Conservation (phyloP, 129 eudicot species). For the Flaveria robusta region DNA sequence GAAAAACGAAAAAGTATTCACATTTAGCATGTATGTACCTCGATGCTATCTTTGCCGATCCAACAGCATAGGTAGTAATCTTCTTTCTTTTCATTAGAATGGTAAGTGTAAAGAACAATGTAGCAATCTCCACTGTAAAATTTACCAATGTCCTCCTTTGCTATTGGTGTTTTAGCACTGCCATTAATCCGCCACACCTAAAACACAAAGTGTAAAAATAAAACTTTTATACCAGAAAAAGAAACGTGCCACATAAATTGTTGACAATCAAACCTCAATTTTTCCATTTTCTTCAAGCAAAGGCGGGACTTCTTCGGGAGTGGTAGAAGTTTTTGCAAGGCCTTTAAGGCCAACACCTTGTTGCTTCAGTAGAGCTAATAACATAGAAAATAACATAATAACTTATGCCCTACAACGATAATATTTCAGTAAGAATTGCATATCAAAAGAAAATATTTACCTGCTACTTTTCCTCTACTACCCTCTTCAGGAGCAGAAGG, state of each 20-base stretch:
- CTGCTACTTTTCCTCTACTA: slow-evolving; percentile 97
- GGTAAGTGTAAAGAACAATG: slow-evolving; percentile 87
- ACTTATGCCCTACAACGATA: slow-evolving; percentile 3
- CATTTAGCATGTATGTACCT: slow-evolving; percentile 47
- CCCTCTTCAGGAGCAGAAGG: slow-evolving; percentile 93
- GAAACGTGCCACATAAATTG: not conserved
- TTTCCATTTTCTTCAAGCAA: slow-evolving; percentile 97
- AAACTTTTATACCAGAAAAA: slow-evolving; percentile 6
- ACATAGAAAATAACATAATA: slow-evolving; percentile 21
- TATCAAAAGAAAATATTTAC: slow-evolving; percentile 34
- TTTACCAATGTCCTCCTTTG: slow-evolving; percentile 83
- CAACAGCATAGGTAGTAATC: slow-evolving; percentile 91
- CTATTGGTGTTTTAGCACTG: slow-evolving; percentile 81
- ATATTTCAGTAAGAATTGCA: not conserved
- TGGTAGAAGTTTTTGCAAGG: slow-evolving; percentile 68
- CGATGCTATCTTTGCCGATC: slow-evolving; percentile 95
- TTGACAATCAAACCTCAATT: slow-evolving; percentile 61
- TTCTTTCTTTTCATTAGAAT: slow-evolving; percentile 90
- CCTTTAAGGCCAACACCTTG: slow-evolving; percentile 94
- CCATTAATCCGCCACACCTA: slow-evolving; percentile 95
- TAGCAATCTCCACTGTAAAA: slow-evolving; percentile 99
- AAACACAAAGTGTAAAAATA: not conserved
- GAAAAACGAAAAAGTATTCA: not conserved
- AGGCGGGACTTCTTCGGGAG: slow-evolving; percentile 88
- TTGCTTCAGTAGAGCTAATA: slow-evolving; percentile 91